Evolutionary conservation across 2,329 filamentous ascomycete genomes (phyloP).

Genomic region (Fusarium veterinarium): DNA sequence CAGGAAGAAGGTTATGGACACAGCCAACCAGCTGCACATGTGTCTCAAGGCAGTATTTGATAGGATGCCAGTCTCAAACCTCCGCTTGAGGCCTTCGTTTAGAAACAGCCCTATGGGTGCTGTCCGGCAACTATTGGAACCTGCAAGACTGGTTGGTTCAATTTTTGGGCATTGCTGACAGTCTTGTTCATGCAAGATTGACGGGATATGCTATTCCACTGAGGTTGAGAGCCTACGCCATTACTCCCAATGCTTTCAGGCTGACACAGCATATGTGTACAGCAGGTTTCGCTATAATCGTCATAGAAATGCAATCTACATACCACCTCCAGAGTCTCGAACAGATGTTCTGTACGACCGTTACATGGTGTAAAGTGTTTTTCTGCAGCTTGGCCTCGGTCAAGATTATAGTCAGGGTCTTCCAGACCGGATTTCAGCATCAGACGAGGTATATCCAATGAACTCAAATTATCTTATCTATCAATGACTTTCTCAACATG

Average conservation of each 20-base stretch:
- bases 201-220: not conserved
- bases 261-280: constrained; percentile 9
- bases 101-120: not conserved
- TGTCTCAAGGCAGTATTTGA: not conserved
- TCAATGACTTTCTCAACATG: not conserved
- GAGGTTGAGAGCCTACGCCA: not conserved
- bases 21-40: constrained; percentile 25
- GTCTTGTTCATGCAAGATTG: not conserved
- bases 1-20: not conserved
- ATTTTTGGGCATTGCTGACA: not conserved
- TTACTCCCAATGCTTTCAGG: not conserved
- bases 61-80: not conserved
- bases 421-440: constrained; percentile 29
- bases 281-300: not conserved
- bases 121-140: not conserved
- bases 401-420: constrained; percentile 10
- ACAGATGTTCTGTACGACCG: constrained; percentile 10
- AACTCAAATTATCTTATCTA: constrained; percentile 38
- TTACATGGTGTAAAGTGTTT: constrained; percentile 2
- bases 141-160: not conserved
- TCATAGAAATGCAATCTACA: constrained; percentile 7
- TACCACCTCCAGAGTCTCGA: not conserved
- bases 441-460: constrained; percentile 27
- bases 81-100: not conserved
- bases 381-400: constrained; percentile 30